Evolutionary conservation across 352 stramenopile genomes (phyloP).

Genomic region (Plasmopara viticola): DNA sequence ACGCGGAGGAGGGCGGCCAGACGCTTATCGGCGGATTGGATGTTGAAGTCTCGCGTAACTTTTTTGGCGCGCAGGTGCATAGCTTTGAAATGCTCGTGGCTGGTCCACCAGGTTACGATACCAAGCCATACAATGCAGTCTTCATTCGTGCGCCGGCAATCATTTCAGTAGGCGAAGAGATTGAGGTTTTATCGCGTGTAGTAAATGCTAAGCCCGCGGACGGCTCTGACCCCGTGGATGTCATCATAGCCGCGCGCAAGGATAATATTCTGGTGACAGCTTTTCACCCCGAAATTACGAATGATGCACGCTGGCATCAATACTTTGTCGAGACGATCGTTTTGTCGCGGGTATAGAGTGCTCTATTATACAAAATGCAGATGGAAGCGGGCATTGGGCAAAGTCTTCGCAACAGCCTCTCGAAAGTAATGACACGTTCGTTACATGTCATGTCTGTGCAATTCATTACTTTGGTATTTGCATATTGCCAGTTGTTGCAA

Average conservation of each 20-base stretch:
- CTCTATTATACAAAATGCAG: too few species aligned
- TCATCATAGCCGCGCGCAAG: conserved; percentile 79
- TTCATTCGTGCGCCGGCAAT: conserved; percentile 97
- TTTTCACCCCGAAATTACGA: conserved; percentile 95
- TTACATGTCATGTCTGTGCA: too few species aligned
- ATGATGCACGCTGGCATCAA: conserved; percentile 91
- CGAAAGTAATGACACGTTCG: too few species aligned
- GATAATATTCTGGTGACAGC: conserved; percentile 91
- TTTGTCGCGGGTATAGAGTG: conserved; percentile 34
- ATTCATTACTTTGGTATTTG: too few species aligned
- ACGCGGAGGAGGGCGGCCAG: conserved; percentile 88
- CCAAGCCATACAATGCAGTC: conserved; percentile 87
- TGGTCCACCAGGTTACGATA: conserved; percentile 48
- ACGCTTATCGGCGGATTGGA: conserved; percentile 93
- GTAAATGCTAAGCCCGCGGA: conserved; percentile 60
- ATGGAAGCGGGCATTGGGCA: too few species aligned
- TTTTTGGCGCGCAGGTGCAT: conserved; percentile 93
- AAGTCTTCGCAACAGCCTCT: too few species aligned
- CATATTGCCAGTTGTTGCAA: too few species aligned
- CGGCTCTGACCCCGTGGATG: conserved; percentile 67
- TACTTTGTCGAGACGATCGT: conserved; percentile 89
- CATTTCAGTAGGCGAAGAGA: conserved; percentile 83
- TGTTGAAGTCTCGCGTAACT: conserved; percentile 95
- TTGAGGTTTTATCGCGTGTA: conserved; percentile 89
- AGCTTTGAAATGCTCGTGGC: conserved; percentile 64